A percentile compares a stretch with the other conserved stretches of the same genome.
Evolutionary conservation across 2,329 filamentous ascomycete genomes (phyloP).

Genomic region (Zymoseptoria tritici): DNA sequence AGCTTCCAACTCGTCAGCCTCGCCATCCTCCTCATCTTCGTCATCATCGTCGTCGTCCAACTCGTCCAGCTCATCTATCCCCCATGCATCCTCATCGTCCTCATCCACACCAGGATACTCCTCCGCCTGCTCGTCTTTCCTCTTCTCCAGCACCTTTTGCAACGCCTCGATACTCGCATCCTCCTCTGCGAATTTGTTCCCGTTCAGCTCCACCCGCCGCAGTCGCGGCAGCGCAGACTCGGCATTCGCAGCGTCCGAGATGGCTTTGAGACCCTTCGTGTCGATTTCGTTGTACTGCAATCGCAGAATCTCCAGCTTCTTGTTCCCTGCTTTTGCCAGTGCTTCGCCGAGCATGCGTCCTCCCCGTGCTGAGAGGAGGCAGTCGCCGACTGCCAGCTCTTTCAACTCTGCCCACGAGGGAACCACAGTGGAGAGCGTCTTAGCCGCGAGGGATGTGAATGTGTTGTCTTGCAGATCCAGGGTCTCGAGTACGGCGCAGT

Average conservation of each 20-base stretch:
- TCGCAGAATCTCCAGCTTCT: conserved; percentile 69
- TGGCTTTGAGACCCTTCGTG: conserved; percentile 60
- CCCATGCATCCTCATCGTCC: conserved; percentile 73
- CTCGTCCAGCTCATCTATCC: conserved; percentile 77
- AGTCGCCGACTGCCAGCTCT: conserved; percentile 86
- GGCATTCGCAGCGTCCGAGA: conserved; percentile 61
- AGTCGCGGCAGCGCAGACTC: conserved; percentile 58
- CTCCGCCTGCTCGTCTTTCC: conserved; percentile 47
- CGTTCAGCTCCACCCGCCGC: conserved; percentile 85
- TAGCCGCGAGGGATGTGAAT: conserved; percentile 75
- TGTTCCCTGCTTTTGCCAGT: conserved; percentile 67
- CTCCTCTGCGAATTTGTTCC: conserved; percentile 88
- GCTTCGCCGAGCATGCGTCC: conserved; percentile 65
- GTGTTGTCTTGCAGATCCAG: conserved; percentile 97
- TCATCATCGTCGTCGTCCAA: conserved; percentile 69
- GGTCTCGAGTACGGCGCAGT: conserved; percentile 61
- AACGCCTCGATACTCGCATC: conserved; percentile 64
- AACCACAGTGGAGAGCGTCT: conserved; percentile 67
- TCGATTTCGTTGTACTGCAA: conserved; percentile 95
- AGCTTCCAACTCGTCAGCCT: conserved; percentile 48
- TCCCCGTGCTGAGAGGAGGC: conserved; percentile 71
- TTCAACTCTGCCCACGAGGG: conserved; percentile 65
- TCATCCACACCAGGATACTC: conserved; percentile 51
- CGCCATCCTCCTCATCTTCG: conserved; percentile 52
- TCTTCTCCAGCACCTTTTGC: conserved; percentile 47